Evolutionary conservation across 768 basidiomycete species (phyloP).

Genomic region (Pholiota molesta): DNA sequence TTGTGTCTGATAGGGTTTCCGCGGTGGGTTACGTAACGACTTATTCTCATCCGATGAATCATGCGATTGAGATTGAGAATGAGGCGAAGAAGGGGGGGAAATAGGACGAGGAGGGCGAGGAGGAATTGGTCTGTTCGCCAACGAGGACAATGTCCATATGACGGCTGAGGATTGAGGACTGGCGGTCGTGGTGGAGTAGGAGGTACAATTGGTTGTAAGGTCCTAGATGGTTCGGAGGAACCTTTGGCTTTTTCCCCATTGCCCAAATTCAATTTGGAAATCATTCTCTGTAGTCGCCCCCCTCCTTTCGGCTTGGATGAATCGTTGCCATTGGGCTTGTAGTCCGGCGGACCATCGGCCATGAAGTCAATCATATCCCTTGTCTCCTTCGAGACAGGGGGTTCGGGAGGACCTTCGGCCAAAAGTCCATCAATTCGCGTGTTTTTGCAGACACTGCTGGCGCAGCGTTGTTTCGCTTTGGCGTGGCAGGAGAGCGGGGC

Average conservation of each 20-base stretch:
- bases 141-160: slow-evolving; percentile 46
- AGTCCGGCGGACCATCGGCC: slow-evolving; percentile 57
- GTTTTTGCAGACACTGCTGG: slow-evolving; percentile 45
- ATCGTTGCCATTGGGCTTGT: slow-evolving; percentile 34
- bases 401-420: slow-evolving; percentile 55
- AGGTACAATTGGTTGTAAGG: not conserved
- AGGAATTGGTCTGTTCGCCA: slow-evolving; percentile 64
- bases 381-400: slow-evolving; percentile 46
- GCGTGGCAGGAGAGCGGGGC: slow-evolving; percentile 23
- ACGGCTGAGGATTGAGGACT: slow-evolving; percentile 30
- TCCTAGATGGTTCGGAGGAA: slow-evolving; percentile 19
- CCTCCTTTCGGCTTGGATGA: slow-evolving; percentile 51
- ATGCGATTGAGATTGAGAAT: slow-evolving; percentile 50
- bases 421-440: slow-evolving; percentile 60
- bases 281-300: slow-evolving; percentile 78
- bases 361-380: slow-evolving; percentile 61
- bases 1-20: slow-evolving; percentile 20
- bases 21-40: slow-evolving; percentile 21
- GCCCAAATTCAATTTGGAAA: slow-evolving; percentile 71
- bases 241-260: slow-evolving; percentile 39
- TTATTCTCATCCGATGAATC: slow-evolving; percentile 43
- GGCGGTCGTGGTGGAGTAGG: slow-evolving; percentile 18
- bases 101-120: slow-evolving; percentile 56
- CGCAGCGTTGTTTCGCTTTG: slow-evolving; percentile 21
- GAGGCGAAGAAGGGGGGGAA: slow-evolving; percentile 49